phyloP scores from a whole-genome alignment of 1,284 basidiomycete species.

The Grifola frondosa region DNA sequence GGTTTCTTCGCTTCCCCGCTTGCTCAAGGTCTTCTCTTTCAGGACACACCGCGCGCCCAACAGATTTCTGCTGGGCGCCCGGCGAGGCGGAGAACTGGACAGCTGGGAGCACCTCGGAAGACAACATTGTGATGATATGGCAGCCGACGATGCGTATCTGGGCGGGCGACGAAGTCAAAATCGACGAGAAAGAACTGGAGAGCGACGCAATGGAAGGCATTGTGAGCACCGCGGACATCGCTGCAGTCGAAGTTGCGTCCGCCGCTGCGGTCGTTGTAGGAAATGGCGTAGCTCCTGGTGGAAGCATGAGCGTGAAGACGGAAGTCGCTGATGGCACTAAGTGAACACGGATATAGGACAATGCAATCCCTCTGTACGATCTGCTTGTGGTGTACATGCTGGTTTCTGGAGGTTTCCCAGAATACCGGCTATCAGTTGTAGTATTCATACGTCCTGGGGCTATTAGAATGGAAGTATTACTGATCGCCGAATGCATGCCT shows the following conservation, averaged over 20 bases:
- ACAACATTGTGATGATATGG: constrained; percentile 88
- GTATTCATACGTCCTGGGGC: too few species aligned
- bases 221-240: constrained; percentile 39
- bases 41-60: constrained; percentile 81
- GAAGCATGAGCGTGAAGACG: constrained; percentile 7
- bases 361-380: too few species aligned
- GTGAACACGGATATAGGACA: too few species aligned
- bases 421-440: too few species aligned
- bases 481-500: too few species aligned
- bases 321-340: constrained; percentile 2
- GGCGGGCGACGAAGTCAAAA: constrained; percentile 78
- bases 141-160: constrained; percentile 85
- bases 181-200: constrained; percentile 79
- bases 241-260: too few species aligned
- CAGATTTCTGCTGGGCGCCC: constrained; percentile 85
- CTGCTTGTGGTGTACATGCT: too few species aligned
- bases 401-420: too few species aligned
- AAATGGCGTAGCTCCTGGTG: constrained; percentile 5
- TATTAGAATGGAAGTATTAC: too few species aligned
- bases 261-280: too few species aligned
- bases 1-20: neutral
- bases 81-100: constrained; percentile 77
- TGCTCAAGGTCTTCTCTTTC: constrained; percentile 2
- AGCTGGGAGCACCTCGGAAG: constrained; percentile 75
- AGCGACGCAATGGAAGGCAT: constrained; percentile 73